Percentiles rank a stretch among this genome's conserved stretches.
phyloP scores from a whole-genome alignment of 108 stramenopile species.

The Skeletonema costatum region DNA sequence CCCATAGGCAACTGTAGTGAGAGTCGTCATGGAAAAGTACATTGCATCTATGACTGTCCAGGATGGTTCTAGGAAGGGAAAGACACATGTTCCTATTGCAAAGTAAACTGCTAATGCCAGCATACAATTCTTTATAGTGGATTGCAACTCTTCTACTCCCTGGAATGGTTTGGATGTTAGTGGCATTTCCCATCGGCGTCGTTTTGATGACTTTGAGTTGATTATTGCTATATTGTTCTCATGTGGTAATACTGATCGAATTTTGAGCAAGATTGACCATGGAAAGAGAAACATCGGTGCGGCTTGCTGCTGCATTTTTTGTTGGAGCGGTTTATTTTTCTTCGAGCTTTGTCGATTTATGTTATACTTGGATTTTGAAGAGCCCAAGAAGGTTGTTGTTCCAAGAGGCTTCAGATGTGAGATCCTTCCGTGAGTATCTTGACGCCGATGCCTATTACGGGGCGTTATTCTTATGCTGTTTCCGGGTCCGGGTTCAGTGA shows the following conservation, averaged over 20 bases:
- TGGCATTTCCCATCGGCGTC: constrained; percentile 14
- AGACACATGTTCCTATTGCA: constrained; percentile 1
- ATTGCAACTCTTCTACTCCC: constrained; percentile 4
- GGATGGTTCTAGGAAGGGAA: constrained; percentile 23
- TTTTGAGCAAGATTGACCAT: background rate
- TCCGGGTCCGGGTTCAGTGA: background rate
- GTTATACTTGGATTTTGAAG: background rate
- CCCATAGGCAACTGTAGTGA: constrained; percentile 78
- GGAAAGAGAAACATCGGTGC: background rate
- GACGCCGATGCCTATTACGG: no score
- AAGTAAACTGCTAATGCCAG: constrained; percentile 17
- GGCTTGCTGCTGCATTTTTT: background rate
- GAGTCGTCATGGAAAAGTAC: constrained; percentile 60
- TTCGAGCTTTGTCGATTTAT: background rate
- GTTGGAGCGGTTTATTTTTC: background rate
- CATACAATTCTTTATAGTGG: constrained; percentile 4
- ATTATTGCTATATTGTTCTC: background rate
- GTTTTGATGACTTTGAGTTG: background rate
- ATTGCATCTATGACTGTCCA: constrained; percentile 44
- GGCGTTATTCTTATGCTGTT: no score
- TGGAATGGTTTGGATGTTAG: constrained; percentile 24
- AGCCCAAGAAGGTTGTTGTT: no score
- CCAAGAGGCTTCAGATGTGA: no score
- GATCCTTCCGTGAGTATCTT: no score
- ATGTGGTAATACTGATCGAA: background rate